Evolutionary conservation across 176 grass and related monocot species (phyloP).

Genomic region (Hordeum marinum): DNA sequence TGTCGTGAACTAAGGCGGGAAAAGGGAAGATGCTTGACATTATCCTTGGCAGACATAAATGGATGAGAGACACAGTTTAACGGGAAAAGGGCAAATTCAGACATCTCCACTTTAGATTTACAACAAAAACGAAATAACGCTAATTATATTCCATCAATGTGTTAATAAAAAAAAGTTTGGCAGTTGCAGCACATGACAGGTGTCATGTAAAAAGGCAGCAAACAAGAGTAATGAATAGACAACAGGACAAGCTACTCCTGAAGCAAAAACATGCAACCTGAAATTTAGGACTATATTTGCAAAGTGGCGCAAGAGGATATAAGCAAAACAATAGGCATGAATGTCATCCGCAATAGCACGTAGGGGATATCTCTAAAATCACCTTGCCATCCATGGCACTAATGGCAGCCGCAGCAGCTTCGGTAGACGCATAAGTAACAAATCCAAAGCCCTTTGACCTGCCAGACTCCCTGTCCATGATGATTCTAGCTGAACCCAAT

Average conservation of each 20-base stretch:
- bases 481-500: slow-evolving; percentile 59
- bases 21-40: neutral
- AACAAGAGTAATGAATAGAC: neutral
- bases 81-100: neutral
- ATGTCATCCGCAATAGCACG: neutral
- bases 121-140: neutral
- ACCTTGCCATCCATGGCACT: slow-evolving; percentile 85
- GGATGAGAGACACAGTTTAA: neutral
- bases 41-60: neutral
- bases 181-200: neutral
- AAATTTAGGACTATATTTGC: neutral
- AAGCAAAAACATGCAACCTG: slow-evolving; percentile 1
- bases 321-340: neutral
- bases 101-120: neutral
- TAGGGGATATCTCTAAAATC: neutral
- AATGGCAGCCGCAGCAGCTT: slow-evolving; percentile 72
- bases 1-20: neutral
- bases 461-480: slow-evolving; percentile 65
- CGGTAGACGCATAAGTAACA: slow-evolving; percentile 55
- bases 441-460: slow-evolving; percentile 90
- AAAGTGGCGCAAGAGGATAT: neutral
- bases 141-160: neutral
- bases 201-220: neutral
- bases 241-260: neutral
- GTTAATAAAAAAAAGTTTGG: neutral